Conservation (phyloP, 2,329 filamentous ascomycete genomes). For the Ascochyta fabae region DNA sequence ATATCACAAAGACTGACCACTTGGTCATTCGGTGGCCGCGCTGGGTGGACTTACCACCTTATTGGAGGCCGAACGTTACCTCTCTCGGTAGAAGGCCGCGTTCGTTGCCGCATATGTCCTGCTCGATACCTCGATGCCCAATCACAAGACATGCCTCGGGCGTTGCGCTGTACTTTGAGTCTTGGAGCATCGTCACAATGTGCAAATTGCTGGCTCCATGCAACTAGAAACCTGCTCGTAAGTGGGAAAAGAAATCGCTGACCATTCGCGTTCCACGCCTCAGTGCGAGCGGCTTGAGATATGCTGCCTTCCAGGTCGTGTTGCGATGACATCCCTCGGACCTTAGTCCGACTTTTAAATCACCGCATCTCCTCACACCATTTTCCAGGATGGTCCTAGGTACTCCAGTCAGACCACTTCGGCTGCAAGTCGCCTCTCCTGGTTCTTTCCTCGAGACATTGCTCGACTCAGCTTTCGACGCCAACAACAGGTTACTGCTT, state of each 20-base stretch:
- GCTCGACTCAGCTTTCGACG: not conserved
- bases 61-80: not conserved
- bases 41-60: not conserved
- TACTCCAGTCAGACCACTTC: conserved; percentile 1
- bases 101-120: conserved; percentile 1
- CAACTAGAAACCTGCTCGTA: conserved; percentile 2
- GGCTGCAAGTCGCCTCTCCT: not conserved
- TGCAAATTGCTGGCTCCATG: not conserved
- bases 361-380: conserved; percentile 7
- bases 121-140: not conserved
- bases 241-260: conserved; percentile 9
- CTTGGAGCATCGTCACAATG: not conserved
- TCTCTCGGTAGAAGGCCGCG: not conserved
- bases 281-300: not conserved
- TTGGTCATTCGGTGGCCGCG: not conserved
- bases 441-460: not conserved
- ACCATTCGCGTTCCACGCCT: not conserved
- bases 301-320: not conserved
- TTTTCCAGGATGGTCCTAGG: conserved; percentile 2
- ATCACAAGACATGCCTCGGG: not conserved
- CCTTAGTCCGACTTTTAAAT: conserved; percentile 7
- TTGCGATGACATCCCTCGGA: conserved; percentile 3
- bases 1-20: conserved; percentile 1
- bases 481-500: not conserved
- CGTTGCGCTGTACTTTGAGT: not conserved